These are phyloP conservation scores for Metschnikowia anglica DNA, from an alignment of 805 yeast species.

Conservation along the genomic window DNA sequence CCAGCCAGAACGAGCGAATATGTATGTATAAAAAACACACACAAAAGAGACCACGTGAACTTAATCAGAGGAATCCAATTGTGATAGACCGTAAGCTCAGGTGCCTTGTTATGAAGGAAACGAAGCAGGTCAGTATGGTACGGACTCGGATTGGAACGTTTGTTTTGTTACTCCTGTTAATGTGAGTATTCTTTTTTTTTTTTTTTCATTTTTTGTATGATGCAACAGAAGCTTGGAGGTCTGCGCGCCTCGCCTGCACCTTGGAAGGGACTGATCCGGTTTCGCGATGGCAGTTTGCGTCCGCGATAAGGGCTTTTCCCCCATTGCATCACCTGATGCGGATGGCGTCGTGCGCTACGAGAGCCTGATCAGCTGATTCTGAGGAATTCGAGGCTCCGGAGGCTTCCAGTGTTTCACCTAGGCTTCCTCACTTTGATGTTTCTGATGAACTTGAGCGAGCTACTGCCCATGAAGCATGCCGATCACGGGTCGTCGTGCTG, in stretches of 20 bases:
- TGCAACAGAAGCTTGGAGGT: slow-evolving; percentile 12
- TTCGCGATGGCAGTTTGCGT: slow-evolving; percentile 7
- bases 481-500: too few species aligned
- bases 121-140: slow-evolving; percentile 9
- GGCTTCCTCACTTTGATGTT: too few species aligned
- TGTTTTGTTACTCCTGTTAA: slow-evolving; percentile 2
- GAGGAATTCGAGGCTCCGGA: too few species aligned
- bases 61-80: slow-evolving; percentile 18
- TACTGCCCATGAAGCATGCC: too few species aligned
- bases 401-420: too few species aligned
- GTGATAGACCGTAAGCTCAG: slow-evolving; percentile 9
- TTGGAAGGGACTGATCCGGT: slow-evolving; percentile 1
- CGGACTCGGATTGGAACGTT: slow-evolving; percentile 9
- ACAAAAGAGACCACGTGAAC: slow-evolving; percentile 22
- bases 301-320: slow-evolving; percentile 17
- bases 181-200: slow-evolving; percentile 15
- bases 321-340: background rate
- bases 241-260: slow-evolving; percentile 13
- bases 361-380: too few species aligned
- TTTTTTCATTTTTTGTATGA: slow-evolving; percentile 15
- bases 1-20: slow-evolving; percentile 10
- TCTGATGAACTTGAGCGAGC: too few species aligned
- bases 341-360: too few species aligned
- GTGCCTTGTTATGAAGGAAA: slow-evolving; percentile 5
- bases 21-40: slow-evolving; percentile 7